phyloP scores from a whole-genome alignment of 768 basidiomycete genomes.

The Tephrocybe sp. region DNA sequence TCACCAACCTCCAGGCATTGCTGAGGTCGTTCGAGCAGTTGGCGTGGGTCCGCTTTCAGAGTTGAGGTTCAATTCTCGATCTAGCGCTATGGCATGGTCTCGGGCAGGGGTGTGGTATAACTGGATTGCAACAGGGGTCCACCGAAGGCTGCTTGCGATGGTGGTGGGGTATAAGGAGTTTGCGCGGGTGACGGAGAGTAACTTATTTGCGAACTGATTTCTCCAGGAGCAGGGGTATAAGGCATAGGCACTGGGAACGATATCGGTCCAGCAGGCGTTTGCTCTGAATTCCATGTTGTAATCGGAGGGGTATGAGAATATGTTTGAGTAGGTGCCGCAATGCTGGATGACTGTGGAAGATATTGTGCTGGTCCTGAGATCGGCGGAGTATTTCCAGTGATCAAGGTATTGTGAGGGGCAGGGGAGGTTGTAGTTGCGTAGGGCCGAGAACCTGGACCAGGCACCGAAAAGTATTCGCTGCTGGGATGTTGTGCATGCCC shows the following conservation, averaged over 20 bases:
- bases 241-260: constrained; percentile 31
- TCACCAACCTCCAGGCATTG: constrained; percentile 19
- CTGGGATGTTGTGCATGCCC: neutral
- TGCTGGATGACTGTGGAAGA: neutral
- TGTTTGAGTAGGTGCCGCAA: neutral
- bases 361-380: neutral
- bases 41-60: neutral
- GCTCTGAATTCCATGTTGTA: neutral
- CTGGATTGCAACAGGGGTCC: neutral
- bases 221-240: neutral
- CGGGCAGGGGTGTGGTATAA: neutral
- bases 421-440: neutral
- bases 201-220: neutral
- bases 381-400: neutral
- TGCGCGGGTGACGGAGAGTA: neutral
- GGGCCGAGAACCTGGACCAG: neutral
- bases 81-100: constrained; percentile 11
- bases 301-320: neutral
- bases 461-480: constrained; percentile 1
- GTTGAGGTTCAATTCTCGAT: constrained; percentile 3
- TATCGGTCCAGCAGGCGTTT: constrained; percentile 7
- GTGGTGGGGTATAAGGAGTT: neutral
- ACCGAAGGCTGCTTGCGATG: neutral
- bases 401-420: neutral
- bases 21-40: neutral